These are phyloP conservation scores for Steccherinum ochraceum DNA, from an alignment of 768 basidiomycete species.

Conservation along the genomic window DNA sequence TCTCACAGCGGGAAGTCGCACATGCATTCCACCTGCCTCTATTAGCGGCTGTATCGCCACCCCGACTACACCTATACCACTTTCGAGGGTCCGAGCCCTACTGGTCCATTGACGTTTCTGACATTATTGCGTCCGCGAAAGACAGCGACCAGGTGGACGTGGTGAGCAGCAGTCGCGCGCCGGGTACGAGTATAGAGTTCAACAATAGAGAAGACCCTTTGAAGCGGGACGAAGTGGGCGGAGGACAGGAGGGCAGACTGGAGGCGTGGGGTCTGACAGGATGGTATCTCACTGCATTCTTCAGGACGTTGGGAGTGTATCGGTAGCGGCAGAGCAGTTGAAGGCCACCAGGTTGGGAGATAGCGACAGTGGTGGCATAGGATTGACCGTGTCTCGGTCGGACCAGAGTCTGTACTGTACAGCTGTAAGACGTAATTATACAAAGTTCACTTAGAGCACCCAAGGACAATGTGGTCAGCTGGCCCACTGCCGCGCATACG, in stretches of 20 bases:
- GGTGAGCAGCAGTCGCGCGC: conserved; percentile 14
- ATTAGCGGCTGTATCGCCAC: conserved; percentile 37
- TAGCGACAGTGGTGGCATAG: too few relatives aligned
- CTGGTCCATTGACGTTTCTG: conserved; percentile 62
- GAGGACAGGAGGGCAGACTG: conserved; percentile 38
- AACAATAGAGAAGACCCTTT: conserved; percentile 17
- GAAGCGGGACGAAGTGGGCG: conserved; percentile 35
- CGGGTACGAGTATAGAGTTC: conserved; percentile 19
- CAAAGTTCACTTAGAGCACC: neutral
- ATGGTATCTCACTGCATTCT: conserved; percentile 67
- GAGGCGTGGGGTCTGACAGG: conserved; percentile 85
- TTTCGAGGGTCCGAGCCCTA: conserved; percentile 58
- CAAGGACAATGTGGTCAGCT: neutral
- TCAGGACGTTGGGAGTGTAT: conserved; percentile 48
- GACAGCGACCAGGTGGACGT: conserved; percentile 3
- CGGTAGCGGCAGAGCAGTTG: too few relatives aligned
- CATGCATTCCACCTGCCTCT: conserved; percentile 69
- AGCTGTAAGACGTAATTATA: neutral
- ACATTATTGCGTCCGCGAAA: conserved; percentile 33
- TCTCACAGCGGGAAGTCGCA: conserved; percentile 61
- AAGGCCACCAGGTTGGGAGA: too few relatives aligned
- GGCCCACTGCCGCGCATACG: too few relatives aligned
- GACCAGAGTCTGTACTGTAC: neutral
- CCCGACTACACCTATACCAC: conserved; percentile 41
- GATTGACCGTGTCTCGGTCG: too few relatives aligned